Evolutionary conservation across 306 rosid genomes (phyloP), one percentile per base, ranked within the genome.

Genomic region (Ceratonia siliqua): DNA sequence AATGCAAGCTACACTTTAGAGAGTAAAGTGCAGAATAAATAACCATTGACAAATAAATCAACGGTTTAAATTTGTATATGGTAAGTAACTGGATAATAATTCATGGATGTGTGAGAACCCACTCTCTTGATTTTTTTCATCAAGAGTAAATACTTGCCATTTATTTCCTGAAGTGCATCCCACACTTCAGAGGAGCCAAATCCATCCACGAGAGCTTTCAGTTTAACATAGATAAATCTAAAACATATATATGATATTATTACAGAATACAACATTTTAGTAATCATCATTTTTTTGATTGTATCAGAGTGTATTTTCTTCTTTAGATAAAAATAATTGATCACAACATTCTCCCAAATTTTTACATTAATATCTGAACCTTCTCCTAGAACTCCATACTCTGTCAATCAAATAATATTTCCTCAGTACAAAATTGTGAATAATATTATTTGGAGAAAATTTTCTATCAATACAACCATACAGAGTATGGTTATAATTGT

Each of bases 321-420:
- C 72, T 14, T 42, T 0, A 2, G 32, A 41, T 36, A 38, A 27
- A 28, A 72, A 30, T 45, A 39, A 74, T 9, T 15, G 15, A 63
- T 66, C 61, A 53, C 27, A 53, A 45, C 59, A 52, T 53, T 62
- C 56, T 39, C 64, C 22, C 64, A 61, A 15, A 15, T 33, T 43
- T 28, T 15, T 42, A 77, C 59, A 38, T 25, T 42, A 20, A 22
- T 30, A 7, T 12, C 54, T 38, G 33, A 75, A 66, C 21, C 30
- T 12, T 28, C 62, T 45, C 57, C 62, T 8, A 7, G 46, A 45
- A 68, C 75, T 57, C 35, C 43, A 46, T 58, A 24, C 28, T 30
- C 18, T 14, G 24, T 59, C 39, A 49, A 56, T 24, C 35, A 17
- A 59, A 61, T 38, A 49, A 52, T 25, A 61, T 27, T 59, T 70